A percentile compares a stretch with the other conserved stretches of the same genome.
Conservation (phyloP, 495 filamentous ascomycete species). For the Clavariopsis aquatica region DNA sequence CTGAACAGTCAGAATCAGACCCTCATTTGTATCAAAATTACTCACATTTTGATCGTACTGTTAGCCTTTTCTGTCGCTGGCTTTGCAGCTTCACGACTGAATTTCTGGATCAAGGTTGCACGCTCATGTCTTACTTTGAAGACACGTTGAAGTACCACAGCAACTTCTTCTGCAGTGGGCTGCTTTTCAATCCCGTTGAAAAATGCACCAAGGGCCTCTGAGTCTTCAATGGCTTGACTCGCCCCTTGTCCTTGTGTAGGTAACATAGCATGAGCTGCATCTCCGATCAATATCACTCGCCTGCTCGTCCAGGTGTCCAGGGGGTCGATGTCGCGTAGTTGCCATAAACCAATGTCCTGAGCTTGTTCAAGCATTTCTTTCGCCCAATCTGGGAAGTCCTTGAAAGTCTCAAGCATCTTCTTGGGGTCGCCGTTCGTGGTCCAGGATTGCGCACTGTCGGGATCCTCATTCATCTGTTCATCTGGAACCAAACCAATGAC, state of each 20-base stretch:
- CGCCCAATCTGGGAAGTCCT: slow-evolving; percentile 30
- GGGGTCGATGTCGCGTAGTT: slow-evolving; percentile 48
- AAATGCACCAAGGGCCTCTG: slow-evolving; percentile 24
- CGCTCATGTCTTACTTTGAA: slow-evolving; percentile 36
- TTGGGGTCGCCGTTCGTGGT: slow-evolving; percentile 13
- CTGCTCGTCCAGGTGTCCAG: slow-evolving; percentile 49
- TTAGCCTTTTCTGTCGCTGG: slow-evolving; percentile 42
- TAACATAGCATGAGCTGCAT: slow-evolving; percentile 42
- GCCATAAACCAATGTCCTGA: slow-evolving; percentile 23
- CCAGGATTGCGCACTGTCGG: slow-evolving; percentile 26
- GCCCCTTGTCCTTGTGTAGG: slow-evolving; percentile 40
- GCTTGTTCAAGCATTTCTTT: slow-evolving; percentile 13
- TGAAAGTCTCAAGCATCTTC: slow-evolving; percentile 32
- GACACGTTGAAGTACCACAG: not conserved
- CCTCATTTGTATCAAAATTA: not conserved
- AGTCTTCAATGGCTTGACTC: slow-evolving; percentile 41
- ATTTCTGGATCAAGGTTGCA: slow-evolving; percentile 39
- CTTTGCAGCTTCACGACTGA: slow-evolving; percentile 46
- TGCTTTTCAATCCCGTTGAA: slow-evolving; percentile 16
- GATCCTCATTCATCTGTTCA: slow-evolving; percentile 32
- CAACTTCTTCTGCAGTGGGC: slow-evolving; percentile 11
- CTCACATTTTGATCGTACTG: slow-evolving; percentile 45
- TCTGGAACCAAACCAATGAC: slow-evolving; percentile 34
- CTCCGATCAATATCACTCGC: slow-evolving; percentile 36
- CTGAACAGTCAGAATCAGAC: not conserved